A percentile compares a stretch with the other conserved stretches of the same genome.
Evolutionary conservation across 805 yeast genomes (phyloP).

Genomic region (Ogataea siamensis): DNA sequence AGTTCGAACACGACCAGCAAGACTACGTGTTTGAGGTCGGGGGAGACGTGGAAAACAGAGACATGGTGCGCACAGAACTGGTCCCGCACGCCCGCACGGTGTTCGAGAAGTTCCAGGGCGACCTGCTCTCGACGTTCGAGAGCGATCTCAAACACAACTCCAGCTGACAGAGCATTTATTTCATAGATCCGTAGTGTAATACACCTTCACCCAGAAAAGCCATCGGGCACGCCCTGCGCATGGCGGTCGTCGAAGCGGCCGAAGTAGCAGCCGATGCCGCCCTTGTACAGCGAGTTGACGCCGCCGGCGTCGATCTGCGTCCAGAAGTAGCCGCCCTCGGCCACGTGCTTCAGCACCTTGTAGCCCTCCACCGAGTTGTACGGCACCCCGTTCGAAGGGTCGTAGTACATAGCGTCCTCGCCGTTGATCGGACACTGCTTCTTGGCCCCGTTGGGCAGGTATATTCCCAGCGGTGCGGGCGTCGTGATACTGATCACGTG

Average conservation of each 20-base stretch:
- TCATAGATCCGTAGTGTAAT: conserved; percentile 4
- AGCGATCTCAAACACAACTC: conserved; percentile 56
- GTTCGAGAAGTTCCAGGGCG: conserved; percentile 58
- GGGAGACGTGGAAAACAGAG: conserved; percentile 37
- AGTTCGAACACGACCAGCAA: conserved; percentile 75
- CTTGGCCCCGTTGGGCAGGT: conserved; percentile 65
- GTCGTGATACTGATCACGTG: conserved; percentile 55
- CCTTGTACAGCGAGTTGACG: conserved; percentile 31
- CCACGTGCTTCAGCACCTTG: conserved; percentile 53
- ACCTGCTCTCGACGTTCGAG: conserved; percentile 34
- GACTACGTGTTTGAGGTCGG: conserved; percentile 54
- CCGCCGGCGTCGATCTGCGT: conserved; percentile 48
- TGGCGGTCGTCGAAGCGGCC: conserved; percentile 43
- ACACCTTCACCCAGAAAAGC: conserved; percentile 42
- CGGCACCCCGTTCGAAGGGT: conserved; percentile 85
- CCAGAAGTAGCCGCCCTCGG: conserved; percentile 58
- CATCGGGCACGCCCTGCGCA: conserved; percentile 87
- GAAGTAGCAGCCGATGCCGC: conserved; percentile 42
- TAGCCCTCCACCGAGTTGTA: conserved; percentile 83
- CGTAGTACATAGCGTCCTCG: conserved; percentile 75
- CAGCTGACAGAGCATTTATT: conserved; percentile 19
- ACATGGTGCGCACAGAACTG: conserved; percentile 42
- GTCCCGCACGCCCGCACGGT: conserved; percentile 48
- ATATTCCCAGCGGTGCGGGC: conserved; percentile 72
- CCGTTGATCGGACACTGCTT: conserved; percentile 76